Percentiles rank a stretch among this genome's conserved stretches.
These are phyloP conservation scores for Backusella morwellensis DNA, from an alignment of 192 early-diverging fungal genomes.

Conservation along the genomic window DNA sequence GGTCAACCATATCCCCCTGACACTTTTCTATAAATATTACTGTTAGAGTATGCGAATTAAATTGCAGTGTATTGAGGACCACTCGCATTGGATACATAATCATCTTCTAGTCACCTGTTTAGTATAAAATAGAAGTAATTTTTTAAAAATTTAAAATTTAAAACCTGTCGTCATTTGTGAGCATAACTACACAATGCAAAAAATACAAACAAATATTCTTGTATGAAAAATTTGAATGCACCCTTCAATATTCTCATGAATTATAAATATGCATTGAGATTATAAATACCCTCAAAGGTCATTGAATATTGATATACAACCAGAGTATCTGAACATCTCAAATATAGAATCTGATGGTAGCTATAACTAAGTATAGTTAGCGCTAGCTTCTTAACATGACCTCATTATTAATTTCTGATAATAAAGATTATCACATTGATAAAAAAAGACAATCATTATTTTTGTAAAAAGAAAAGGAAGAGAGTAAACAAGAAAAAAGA, in stretches of 20 bases:
- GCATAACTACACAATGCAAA: background rate
- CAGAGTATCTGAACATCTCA: background rate
- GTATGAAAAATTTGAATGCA: background rate
- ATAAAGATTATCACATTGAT: background rate
- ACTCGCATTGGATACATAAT: background rate
- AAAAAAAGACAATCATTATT: background rate
- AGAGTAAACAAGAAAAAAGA: background rate
- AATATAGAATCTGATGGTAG: background rate
- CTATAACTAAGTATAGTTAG: background rate
- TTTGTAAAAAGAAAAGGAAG: background rate
- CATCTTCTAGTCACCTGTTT: background rate
- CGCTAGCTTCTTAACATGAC: background rate
- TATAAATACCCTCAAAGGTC: background rate
- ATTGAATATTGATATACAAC: background rate
- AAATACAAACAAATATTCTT: background rate
- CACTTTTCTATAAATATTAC: background rate
- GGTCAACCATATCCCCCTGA: background rate
- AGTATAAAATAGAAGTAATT: background rate
- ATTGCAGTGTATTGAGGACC: background rate
- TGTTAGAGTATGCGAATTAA: background rate
- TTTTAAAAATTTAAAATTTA: background rate
- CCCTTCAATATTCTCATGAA: background rate
- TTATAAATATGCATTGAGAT: background rate
- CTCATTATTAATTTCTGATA: background rate
- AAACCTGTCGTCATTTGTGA: constrained; percentile 4